Percentiles rank a stretch among this genome's conserved stretches.
These are phyloP conservation scores for Chlorella sp. DNA, from an alignment of 139 green algal genomes.

Conservation along the genomic window DNA sequence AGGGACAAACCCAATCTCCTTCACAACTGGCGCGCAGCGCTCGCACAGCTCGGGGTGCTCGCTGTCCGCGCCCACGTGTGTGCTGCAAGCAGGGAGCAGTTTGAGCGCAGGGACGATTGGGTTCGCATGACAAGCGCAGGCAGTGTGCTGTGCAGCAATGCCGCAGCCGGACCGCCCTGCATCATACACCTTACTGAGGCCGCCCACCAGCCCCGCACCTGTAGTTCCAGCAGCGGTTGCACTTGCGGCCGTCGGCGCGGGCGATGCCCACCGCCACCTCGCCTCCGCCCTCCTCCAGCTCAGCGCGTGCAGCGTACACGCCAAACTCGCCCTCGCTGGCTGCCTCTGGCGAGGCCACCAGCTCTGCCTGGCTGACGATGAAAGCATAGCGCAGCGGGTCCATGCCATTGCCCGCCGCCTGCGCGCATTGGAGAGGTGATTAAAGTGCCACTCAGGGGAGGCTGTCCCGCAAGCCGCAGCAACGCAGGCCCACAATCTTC, in stretches of 20 bases:
- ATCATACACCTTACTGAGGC: background rate
- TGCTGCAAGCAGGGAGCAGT: background rate
- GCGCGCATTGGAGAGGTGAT: too few species aligned
- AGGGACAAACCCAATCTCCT: conserved; percentile 14
- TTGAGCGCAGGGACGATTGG: background rate
- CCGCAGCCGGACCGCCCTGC: background rate
- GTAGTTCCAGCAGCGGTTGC: conserved; percentile 98
- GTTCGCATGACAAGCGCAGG: background rate
- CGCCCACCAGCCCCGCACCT: conserved; percentile 29
- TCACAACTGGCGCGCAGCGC: conserved; percentile 89
- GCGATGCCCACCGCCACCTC: conserved; percentile 84
- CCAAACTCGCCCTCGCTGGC: background rate
- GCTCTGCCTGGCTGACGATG: conserved; percentile 75
- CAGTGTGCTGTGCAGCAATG: background rate
- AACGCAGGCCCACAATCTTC: too few species aligned
- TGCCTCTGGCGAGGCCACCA: conserved; percentile 32
- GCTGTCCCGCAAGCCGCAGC: too few species aligned
- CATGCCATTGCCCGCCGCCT: conserved; percentile 63
- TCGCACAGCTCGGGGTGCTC: conserved; percentile 90
- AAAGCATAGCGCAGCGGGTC: conserved; percentile 88
- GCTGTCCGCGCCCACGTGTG: conserved; percentile 40
- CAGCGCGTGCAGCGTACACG: conserved; percentile 16
- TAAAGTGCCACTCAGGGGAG: too few species aligned
- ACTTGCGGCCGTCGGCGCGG: conserved; percentile 87
- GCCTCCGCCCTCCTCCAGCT: conserved; percentile 47